Evolutionary conservation across 2,329 filamentous ascomycete genomes (phyloP), one percentile per base, ranked within the genome.

Genomic region (Colletotrichum karsti): DNA sequence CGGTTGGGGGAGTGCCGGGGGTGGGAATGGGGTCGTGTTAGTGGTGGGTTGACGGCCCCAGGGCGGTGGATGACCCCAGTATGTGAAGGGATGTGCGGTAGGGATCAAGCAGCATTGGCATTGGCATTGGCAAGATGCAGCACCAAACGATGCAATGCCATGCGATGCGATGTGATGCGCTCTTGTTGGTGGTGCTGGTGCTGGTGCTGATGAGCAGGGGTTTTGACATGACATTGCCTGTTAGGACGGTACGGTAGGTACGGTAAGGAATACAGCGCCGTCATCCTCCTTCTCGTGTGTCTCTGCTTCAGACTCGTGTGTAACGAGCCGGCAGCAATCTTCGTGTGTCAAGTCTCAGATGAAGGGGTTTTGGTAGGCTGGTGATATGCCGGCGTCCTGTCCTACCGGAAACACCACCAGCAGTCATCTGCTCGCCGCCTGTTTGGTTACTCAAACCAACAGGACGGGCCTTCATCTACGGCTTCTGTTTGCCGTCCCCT

Each of bases 11-110:
- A 39, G 35, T 15, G 26, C 18, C 26, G n/a, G n/a, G 39, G n/a
- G 15, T 28, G 28, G 37, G 35, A 41, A 30, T 22, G 57, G 30
- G 41, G 42, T 56, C 39, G 35, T 33, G 26, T 30, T n/a, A 46
- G 41, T 48, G 41, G 33, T 20, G 12, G n/a, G 46, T 41, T 24
- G 18, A 30, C 28, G 53, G 28, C 44, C 26, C 64, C 64, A 58
- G 37, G 18, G 51, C 28, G 30, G 20, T 64, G 64, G 64, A 37
- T 48, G 54, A 53, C 59, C 59, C 53, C 37, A 33, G 60, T 37
- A n/a, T n/a, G n/a, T n/a, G n/a, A 57, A 67, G 53, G 64, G 60
- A 54, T 53, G 28, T 35, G 39, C n/a, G 55, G 55, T 61, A 65
- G 56, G 56, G 62, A 44, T 65, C n/a, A n/a, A n/a, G n/a, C n/a